Evolutionary conservation across 2,329 filamentous ascomycete genomes (phyloP).

Genomic region (Capronia americana): DNA sequence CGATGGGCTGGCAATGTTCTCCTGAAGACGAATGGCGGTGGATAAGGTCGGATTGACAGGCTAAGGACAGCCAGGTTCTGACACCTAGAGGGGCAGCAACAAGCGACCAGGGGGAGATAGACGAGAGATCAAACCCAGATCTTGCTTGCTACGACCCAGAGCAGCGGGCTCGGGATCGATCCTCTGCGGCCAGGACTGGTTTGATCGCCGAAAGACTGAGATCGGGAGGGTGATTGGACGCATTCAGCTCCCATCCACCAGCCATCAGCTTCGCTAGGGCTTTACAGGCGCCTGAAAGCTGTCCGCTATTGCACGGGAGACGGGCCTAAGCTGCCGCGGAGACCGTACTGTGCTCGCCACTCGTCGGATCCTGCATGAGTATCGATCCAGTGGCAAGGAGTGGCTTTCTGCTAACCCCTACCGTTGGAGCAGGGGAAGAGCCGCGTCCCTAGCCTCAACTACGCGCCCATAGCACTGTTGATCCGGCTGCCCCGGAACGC

Average conservation of each 20-base stretch:
- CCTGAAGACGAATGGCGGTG: not conserved
- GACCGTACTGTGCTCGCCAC: not conserved
- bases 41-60: not conserved
- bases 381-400: not conserved
- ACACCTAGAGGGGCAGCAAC: slow-evolving; percentile 17
- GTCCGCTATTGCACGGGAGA: slow-evolving; percentile 5
- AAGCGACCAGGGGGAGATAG: slow-evolving; percentile 29
- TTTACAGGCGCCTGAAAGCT: not conserved
- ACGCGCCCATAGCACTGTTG: not conserved
- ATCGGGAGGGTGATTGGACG: slow-evolving; percentile 7
- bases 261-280: slow-evolving; percentile 17
- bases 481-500: not conserved
- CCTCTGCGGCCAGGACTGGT: not conserved
- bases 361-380: slow-evolving; percentile 5
- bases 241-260: not conserved
- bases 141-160: slow-evolving; percentile 23
- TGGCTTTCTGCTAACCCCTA: no score
- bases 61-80: not conserved
- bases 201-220: slow-evolving; percentile 13
- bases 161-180: slow-evolving; percentile 27
- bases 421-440: not conserved
- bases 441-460: not conserved
- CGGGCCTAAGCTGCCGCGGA: slow-evolving; percentile 5
- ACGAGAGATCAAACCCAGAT: slow-evolving; percentile 36
- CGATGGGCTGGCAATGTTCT: slow-evolving; percentile 3